Evolutionary conservation across 441 rosid species (phyloP), one percentile per base, ranked within the genome.

Genomic region (Aleurites moluccanus): DNA sequence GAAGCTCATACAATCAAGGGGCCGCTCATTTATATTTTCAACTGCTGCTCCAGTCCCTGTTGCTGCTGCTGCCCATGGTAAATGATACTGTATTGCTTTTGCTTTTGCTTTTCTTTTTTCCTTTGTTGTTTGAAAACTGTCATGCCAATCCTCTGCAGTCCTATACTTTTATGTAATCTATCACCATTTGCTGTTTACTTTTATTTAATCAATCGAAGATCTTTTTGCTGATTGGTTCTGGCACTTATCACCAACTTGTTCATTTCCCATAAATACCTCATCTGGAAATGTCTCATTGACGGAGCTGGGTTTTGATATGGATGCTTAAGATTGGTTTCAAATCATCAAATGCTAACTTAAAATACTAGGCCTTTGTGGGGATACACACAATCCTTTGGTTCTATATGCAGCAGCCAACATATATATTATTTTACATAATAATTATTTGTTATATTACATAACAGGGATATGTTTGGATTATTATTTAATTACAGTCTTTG

Each of bases 21-120:
- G 97, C 50, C 96, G 96, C 2, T 88, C 98, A 60, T 92, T 92
- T 80, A 95, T 95, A 84, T 95, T 90, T 82, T 95, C 99, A 73
- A 92, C 99, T 67, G 86, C 97, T 55, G 63, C 89, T 55, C 92
- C 98, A 28, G 80, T 95, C 72, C 99, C 97, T 2, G 73, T 90
- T 83, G 92, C 86, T 80, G 98, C 97, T 75, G 97, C 99, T 70
- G 94, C 94, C n/a, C 88, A 88, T 76, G 97, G 94, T 89, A 86
- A 82, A 73, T 47, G n/a, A n/a, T 66, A 38, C 63, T 69, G 60
- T 64, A 40, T 42, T 61, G 49, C 69, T 53, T 28, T 73, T 64
- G 15, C 30, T 50, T 52, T 18, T 35, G n/a, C n/a, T n/a, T n/a
- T n/a, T n/a, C n/a, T 40, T 44, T 13, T 52, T 33, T n/a, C 1